Base-by-base conservation (phyloP, 768 basidiomycete species). In the Myochromella boudieri region DNA sequence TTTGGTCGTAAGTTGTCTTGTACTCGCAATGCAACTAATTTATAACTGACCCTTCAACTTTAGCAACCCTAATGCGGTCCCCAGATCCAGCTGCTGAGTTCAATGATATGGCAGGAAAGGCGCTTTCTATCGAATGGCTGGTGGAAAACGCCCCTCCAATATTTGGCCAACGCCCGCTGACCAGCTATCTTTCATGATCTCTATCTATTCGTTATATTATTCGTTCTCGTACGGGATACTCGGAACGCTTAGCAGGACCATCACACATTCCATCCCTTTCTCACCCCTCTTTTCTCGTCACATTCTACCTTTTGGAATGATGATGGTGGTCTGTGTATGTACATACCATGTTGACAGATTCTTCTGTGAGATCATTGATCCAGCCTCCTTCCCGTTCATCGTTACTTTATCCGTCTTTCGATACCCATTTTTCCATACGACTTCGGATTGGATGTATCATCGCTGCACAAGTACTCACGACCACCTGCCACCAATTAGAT, bases 91-190 rank as follows among this genome's bases (percentile, higher is more conserved):
- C 78, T 21, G 82, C 90, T 14, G 97, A 98, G 69, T 97, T 97
- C 70, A 87, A 84, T 59, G 95, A 99, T 65, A 98, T 98, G 91
- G 95, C 91, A 6, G 91, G 92, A 43, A 97, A 95, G 68, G 91
- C 95, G 5, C 77, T 94, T 48, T 82, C 87, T 58, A 76, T 99
- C 41, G 93, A 97, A 65, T 97, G 94, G 88, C 80, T 97, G 54
- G 83, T 98, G 50, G 94, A 97, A 62, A 87, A 95, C 60, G 91
- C 91, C 10, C 77, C 74, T 31, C 64, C 65, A 20, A 69, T 88
- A 56, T 81, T 79, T 60, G 64, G 65, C 41, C 54, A 28, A 21
- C n/a, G n/a, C n/a, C n/a, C n/a, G n/a, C n/a, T n/a, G n/a, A n/a
- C n/a, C n/a, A n/a, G n/a, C n/a, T 38, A 40, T 45, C 55, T 46